Evolutionary conservation across 768 basidiomycete genomes (phyloP).

Genomic region (Psilocybe cyanescens): DNA sequence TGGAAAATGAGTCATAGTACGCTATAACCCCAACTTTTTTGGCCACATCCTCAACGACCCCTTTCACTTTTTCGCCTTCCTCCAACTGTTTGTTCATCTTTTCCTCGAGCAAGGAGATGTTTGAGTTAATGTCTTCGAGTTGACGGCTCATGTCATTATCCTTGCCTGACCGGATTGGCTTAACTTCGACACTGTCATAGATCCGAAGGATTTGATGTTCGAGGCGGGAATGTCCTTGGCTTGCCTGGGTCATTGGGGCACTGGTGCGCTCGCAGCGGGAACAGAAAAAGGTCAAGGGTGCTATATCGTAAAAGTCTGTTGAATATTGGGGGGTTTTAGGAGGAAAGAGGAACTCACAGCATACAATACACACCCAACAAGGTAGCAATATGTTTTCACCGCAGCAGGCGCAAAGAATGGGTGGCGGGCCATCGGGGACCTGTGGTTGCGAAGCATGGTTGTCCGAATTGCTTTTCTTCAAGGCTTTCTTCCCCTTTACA

Average conservation of each 20-base stretch:
- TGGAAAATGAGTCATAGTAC: neutral
- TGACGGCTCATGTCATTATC: constrained; percentile 10
- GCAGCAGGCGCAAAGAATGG: constrained; percentile 10
- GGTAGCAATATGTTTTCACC: constrained; percentile 1
- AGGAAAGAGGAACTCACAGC: constrained; percentile 6
- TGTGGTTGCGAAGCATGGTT: neutral
- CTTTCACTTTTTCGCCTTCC: constrained; percentile 9
- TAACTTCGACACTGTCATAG: constrained; percentile 16
- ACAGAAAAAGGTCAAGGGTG: constrained; percentile 9
- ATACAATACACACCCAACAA: constrained; percentile 17
- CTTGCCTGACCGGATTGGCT: neutral
- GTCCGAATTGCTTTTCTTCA: neutral
- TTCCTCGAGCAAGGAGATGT: constrained; percentile 7
- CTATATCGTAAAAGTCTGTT: neutral
- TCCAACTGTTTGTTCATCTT: constrained; percentile 10
- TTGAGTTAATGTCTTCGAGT: constrained; percentile 9
- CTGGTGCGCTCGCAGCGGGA: constrained; percentile 4
- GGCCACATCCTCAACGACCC: constrained; percentile 1
- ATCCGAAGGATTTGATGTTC: constrained; percentile 16
- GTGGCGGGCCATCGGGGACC: neutral
- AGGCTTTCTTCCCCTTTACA: neutral
- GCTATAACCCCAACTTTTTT: constrained; percentile 3
- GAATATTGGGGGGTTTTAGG: neutral
- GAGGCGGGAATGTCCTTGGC: neutral
- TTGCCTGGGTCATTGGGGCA: neutral